A percentile compares a stretch with the other conserved stretches of the same genome.
Conservation (phyloP, 495 filamentous ascomycete species). For the Coniosporium apollinis region DNA sequence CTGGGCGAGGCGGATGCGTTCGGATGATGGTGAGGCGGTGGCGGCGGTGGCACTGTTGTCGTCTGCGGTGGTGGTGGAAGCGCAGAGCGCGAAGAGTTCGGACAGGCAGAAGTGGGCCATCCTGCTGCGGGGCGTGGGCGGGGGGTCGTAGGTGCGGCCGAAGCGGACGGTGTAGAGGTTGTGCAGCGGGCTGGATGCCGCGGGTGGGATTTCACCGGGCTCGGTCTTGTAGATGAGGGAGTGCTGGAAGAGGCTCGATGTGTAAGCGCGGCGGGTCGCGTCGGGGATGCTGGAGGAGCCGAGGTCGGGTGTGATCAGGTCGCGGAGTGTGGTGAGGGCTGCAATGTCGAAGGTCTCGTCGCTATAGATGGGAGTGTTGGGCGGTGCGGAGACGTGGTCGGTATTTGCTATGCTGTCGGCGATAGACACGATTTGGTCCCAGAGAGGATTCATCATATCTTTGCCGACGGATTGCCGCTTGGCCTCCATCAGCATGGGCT, state of each 20-base stretch:
- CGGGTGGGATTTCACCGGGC: slow-evolving; percentile 35
- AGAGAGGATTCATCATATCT: slow-evolving; percentile 30
- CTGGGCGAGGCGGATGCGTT: slow-evolving; percentile 47
- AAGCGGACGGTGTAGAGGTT: slow-evolving; percentile 46
- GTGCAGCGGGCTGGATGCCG: slow-evolving; percentile 32
- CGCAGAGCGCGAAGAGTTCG: slow-evolving; percentile 59
- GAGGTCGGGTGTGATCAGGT: slow-evolving; percentile 58
- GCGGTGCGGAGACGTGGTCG: slow-evolving; percentile 28
- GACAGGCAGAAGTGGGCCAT: slow-evolving; percentile 72
- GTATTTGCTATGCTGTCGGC: slow-evolving; percentile 42
- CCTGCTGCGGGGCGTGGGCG: slow-evolving; percentile 42
- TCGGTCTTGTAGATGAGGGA: slow-evolving; percentile 65
- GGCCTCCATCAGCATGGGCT: slow-evolving; percentile 36
- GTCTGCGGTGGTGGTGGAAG: slow-evolving; percentile 18
- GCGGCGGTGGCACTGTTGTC: neutral
- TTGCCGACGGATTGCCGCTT: slow-evolving; percentile 21
- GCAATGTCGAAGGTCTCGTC: slow-evolving; percentile 71
- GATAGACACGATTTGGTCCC: slow-evolving; percentile 41
- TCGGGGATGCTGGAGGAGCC: slow-evolving; percentile 49
- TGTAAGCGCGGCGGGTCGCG: slow-evolving; percentile 48
- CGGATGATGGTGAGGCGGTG: slow-evolving; percentile 2
- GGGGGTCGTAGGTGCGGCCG: slow-evolving; percentile 53
- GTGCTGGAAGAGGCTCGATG: slow-evolving; percentile 58
- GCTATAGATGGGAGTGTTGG: slow-evolving; percentile 28
- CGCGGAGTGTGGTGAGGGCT: slow-evolving; percentile 48